These are phyloP conservation scores for Nadsonia commutata DNA, from an alignment of 1,139 yeast genomes.

Conservation along the genomic window DNA sequence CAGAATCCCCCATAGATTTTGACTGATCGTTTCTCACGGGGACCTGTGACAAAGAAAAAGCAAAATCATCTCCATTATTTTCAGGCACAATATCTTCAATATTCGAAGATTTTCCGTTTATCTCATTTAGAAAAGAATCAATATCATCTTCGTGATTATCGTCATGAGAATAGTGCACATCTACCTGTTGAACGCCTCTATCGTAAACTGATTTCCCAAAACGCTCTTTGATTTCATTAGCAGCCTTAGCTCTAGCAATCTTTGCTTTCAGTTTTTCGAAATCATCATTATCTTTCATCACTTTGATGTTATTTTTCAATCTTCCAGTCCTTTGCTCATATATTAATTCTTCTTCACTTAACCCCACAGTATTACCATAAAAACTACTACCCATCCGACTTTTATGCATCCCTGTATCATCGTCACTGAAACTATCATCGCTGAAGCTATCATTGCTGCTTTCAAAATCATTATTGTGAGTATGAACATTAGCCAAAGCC, in stretches of 20 bases:
- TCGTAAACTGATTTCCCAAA: slow-evolving; percentile 9
- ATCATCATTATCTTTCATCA: slow-evolving; percentile 9
- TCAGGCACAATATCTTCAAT: background rate
- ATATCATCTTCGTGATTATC: background rate
- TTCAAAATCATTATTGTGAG: background rate
- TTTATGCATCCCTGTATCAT: background rate
- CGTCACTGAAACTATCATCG: background rate
- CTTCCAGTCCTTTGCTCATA: background rate
- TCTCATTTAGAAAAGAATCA: background rate
- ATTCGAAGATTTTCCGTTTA: background rate
- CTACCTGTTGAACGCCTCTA: background rate
- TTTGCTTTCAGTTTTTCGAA: slow-evolving; percentile 11
- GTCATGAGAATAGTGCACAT: background rate
- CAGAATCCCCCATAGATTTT: background rate
- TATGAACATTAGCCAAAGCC: background rate
- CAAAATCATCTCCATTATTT: background rate
- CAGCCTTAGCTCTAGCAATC: slow-evolving; percentile 13
- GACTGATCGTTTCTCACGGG: background rate
- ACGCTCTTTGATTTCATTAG: slow-evolving; percentile 12
- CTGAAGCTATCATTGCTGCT: background rate
- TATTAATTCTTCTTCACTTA: background rate
- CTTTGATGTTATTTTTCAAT: background rate
- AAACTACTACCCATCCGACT: background rate
- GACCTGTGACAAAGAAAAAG: background rate
- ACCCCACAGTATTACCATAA: background rate